Evolutionary conservation across 345 rosid species (phyloP), one percentile per base, ranked within the genome.

Genomic region (Eucalyptus dawsonii): DNA sequence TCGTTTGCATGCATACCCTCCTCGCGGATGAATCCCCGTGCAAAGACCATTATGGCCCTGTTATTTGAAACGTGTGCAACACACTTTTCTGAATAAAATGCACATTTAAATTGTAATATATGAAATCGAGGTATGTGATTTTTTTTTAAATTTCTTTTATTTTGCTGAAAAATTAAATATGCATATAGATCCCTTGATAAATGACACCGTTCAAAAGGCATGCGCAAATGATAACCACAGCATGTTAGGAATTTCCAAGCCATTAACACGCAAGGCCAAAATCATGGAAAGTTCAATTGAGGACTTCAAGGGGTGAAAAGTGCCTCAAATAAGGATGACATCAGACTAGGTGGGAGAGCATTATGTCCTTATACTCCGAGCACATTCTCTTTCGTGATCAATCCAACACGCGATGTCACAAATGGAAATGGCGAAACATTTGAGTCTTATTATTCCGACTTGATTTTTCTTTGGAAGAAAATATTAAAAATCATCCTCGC

Each of bases 211-310:
- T 60, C 3, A 27, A 47, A 60, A 60, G 6, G 16, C 2, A 62
- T 4, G 9, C 2, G 0, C 8, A 14, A 29, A 12, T 6, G 17
- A 14, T 62, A 29, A 13, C 31, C 69, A 13, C 13, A 6, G 2
- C 69, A 29, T 27, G 34, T 27, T 6, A 10, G 5, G 16, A 62
- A 6, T 62, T 62, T 29, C 15, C 9, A 8, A 14, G 15, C 6
- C 5, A 29, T 13, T 14, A 4, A 27, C 17, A 2, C 1, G 10
- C 5, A 15, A 15, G 22, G 22, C 40, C 40, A 14, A 67, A 67
- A 31, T 50, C 11, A 67, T 15, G 21, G 6, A 31, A 31, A 67
- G 72, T 29, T 14, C 72, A 29, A 65, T 65, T 65, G n/a, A 29
- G 72, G 37, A 65, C 10, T 65, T 14, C 72, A 29, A 8, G 53